phyloP scores from a whole-genome alignment of 257 asterid species.

The Agastache rugosa region DNA sequence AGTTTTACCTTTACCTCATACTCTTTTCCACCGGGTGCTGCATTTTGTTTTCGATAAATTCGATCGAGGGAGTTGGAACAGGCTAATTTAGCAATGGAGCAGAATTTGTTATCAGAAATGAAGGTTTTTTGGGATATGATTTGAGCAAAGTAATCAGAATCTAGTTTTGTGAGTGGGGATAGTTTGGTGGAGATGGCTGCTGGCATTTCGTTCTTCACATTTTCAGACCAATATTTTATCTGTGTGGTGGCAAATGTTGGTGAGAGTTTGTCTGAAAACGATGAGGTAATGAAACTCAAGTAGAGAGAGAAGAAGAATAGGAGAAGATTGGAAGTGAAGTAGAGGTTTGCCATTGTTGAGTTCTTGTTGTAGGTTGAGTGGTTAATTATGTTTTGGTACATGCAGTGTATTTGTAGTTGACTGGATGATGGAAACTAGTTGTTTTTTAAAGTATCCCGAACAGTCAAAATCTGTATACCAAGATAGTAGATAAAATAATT shows the following conservation, averaged over 20 bases:
- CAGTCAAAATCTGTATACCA: no score
- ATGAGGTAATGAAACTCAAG: no score
- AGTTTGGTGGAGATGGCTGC: constrained; percentile 40
- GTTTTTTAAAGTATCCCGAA: no score
- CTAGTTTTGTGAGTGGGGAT: constrained; percentile 38
- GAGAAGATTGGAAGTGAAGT: background rate
- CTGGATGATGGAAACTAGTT: no score
- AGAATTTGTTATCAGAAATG: constrained; percentile 35
- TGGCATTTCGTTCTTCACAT: constrained; percentile 44
- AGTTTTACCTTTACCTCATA: background rate
- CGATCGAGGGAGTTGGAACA: background rate
- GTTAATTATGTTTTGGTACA: background rate
- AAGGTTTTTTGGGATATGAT: constrained; percentile 7
- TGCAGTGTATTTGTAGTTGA: no score
- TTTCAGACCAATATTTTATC: constrained; percentile 46
- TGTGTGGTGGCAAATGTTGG: constrained; percentile 30
- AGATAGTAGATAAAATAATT: no score
- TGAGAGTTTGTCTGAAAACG: no score
- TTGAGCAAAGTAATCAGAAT: constrained; percentile 15
- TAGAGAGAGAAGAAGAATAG: background rate
- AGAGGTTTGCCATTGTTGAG: background rate
- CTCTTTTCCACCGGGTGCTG: no score
- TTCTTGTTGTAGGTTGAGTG: no score
- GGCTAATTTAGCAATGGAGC: constrained; percentile 41
- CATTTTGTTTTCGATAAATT: no score